Evolutionary conservation across 2,329 filamentous ascomycete genomes (phyloP).

Genomic region (Nemania sp.): DNA sequence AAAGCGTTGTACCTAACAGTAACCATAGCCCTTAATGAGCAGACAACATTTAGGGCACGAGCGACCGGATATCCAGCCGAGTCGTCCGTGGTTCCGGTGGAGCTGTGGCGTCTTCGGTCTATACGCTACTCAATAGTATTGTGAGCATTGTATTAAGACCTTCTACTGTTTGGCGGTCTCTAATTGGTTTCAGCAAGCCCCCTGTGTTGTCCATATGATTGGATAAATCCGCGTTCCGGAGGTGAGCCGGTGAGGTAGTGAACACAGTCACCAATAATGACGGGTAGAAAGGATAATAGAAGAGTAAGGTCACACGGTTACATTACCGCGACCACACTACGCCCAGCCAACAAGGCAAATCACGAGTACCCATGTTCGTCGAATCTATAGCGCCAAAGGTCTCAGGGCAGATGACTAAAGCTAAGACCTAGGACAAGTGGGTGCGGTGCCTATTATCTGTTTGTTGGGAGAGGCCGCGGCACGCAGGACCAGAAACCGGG

Average conservation of each 20-base stretch:
- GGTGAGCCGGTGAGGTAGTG: background rate
- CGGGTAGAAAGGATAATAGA: background rate
- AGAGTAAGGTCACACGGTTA: background rate
- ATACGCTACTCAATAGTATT: background rate
- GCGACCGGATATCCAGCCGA: background rate
- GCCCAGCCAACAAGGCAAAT: background rate
- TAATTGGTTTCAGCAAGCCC: background rate
- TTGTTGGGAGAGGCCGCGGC: background rate
- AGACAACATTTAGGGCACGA: background rate
- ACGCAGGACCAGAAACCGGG: too few species aligned
- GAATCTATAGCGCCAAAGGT: background rate
- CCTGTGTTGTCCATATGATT: background rate
- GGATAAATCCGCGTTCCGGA: background rate
- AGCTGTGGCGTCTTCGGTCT: background rate
- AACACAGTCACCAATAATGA: background rate
- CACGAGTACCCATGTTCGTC: conserved; percentile 13
- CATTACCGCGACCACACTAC: conserved; percentile 1
- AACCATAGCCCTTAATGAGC: background rate
- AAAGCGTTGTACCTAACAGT: background rate
- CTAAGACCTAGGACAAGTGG: background rate
- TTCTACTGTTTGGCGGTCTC: too few species aligned
- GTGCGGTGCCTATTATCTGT: background rate
- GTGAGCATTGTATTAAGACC: background rate
- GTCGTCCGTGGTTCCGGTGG: background rate
- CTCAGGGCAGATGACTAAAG: background rate